Evolutionary conservation across 2,329 filamentous ascomycete species (phyloP), one percentile per base, ranked within the genome.

Genomic region (Fusarium begoniae): DNA sequence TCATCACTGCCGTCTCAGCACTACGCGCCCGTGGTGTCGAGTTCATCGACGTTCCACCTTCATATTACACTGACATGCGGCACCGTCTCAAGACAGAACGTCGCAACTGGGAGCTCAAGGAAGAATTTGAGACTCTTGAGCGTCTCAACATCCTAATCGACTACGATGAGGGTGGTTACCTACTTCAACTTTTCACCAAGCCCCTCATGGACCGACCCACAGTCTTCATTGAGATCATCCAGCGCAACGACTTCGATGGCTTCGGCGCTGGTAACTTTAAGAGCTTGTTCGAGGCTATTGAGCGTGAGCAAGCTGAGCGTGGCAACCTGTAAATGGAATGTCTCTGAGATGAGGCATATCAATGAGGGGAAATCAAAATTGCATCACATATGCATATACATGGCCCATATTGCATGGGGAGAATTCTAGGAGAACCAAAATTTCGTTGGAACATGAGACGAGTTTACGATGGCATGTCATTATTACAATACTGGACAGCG

Each of bases 221-320:
- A 8, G 95, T 98, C 35, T 98, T 98, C 81, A 91, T 98, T 73
- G 96, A 98, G 88, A 97, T 98, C 78, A 98, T 98, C 78, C 95
- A 98, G 86, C 87, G 95, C 65, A 92, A 97, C 78, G 91, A 94
- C 73, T 98, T 98, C 82, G 91, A 93, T 38, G 96, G 96, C 1
- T 98, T 98, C 77, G 95, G 96, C 8, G 96, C 95, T 0, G 96
- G 96, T 3, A 98, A 98, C 83, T 98, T 98, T 86, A 98, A 95
- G 90, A 95, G 92, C 70, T 80, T 98, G 77, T 98, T 98, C 79
- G 95, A 98, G 87, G 95, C 96, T 6, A 97, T 98, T 81, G 96
- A 98, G 88, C 87, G 95, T 57, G 95, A 98, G 83, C 96, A 98
- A 87, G 94, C 91, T 51, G 87, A 93, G 82, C 87, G 95, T 63